Evolutionary conservation across 345 rosid species (phyloP).

Genomic region (Adansonia digitata): DNA sequence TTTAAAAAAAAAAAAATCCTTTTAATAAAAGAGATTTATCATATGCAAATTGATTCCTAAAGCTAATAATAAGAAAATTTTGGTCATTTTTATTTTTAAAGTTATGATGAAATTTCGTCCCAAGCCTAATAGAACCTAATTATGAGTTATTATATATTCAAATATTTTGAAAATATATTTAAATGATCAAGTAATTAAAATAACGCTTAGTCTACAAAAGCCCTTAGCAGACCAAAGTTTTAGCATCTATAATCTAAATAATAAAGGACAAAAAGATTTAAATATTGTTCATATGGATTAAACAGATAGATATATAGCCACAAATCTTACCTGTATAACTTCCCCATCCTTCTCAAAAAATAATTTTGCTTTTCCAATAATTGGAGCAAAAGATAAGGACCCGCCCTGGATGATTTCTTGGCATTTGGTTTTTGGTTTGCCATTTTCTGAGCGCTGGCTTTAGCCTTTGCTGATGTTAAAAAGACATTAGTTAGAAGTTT

Average conservation of each 20-base stretch:
- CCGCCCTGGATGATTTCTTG: constrained; percentile 42
- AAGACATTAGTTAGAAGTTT: too few relatives aligned
- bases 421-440: constrained; percentile 91
- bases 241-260: neutral
- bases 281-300: neutral
- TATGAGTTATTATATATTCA: neutral
- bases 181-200: neutral
- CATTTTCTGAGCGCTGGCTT: constrained; percentile 96
- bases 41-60: too few relatives aligned
- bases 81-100: neutral
- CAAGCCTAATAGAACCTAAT: neutral
- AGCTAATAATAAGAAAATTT: too few relatives aligned
- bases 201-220: neutral
- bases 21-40: too few relatives aligned
- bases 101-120: neutral
- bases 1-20: too few relatives aligned
- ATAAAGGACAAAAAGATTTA: too few relatives aligned
- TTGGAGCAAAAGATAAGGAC: constrained; percentile 34
- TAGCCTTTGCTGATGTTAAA: constrained; percentile 92
- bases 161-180: neutral
- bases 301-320: neutral
- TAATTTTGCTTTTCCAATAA: constrained; percentile 63
- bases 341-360: constrained; percentile 73
- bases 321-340: constrained; percentile 72
- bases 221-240: neutral